Evolutionary conservation across 2,329 filamentous ascomycete genomes (phyloP).

Genomic region (Ophiostoma novo-ulmi): DNA sequence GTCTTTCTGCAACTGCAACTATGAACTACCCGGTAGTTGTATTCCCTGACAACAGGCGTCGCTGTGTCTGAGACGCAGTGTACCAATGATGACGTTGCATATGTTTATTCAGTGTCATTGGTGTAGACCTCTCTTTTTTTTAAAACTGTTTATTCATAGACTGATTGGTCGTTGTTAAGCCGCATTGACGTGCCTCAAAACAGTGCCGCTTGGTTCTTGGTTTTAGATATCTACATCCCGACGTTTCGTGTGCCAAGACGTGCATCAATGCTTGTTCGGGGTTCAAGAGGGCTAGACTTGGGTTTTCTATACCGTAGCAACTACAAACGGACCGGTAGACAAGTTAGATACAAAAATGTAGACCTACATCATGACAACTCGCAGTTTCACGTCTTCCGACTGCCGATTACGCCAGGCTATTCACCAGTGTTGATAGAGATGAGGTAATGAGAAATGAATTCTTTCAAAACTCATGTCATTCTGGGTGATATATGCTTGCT

Average conservation of each 20-base stretch:
- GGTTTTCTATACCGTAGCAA: neutral
- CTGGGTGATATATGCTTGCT: neutral
- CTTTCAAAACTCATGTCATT: neutral
- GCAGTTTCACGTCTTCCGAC: neutral
- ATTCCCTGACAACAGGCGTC: neutral
- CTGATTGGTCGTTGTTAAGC: neutral
- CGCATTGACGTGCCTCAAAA: conserved; percentile 1
- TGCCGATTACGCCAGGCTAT: neutral
- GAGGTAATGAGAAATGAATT: neutral
- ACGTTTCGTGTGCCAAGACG: conserved; percentile 8
- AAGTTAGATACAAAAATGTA: neutral
- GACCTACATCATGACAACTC: neutral
- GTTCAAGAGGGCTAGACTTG: neutral
- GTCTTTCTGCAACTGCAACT: neutral
- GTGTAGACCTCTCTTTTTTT: neutral
- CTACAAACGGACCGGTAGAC: neutral
- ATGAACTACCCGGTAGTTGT: neutral
- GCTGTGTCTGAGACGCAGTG: neutral
- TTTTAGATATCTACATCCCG: conserved; percentile 1
- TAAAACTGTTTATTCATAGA: neutral
- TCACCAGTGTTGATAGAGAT: neutral
- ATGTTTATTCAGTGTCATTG: neutral
- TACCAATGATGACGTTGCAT: neutral
- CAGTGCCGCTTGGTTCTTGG: neutral
- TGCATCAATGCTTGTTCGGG: neutral